Percentiles rank a stretch among this genome's conserved stretches.
phyloP scores from a whole-genome alignment of 192 early-diverging fungal genomes.

The Backusella tuberculispora region DNA sequence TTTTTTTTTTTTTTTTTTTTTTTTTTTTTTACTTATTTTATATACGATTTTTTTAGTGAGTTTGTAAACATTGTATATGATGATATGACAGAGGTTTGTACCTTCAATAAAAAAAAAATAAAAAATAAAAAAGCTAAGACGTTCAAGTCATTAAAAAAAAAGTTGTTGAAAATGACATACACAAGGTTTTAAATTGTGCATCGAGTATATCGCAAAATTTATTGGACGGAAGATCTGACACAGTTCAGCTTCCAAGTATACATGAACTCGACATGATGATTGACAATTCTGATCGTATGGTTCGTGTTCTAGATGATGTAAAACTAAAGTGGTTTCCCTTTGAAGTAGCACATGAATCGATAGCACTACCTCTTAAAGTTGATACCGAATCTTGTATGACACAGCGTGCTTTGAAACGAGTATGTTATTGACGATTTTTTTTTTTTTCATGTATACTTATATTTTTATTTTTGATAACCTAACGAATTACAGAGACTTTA shows the following conservation, averaged over 20 bases:
- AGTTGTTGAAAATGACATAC: neutral
- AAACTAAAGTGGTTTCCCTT: conserved; percentile 1
- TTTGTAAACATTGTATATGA: neutral
- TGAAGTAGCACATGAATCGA: too few species aligned
- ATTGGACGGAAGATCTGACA: conserved; percentile 11
- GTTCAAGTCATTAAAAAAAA: too few species aligned
- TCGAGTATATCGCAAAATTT: neutral
- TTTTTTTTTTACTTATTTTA: too few species aligned
- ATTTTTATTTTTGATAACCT: conserved; percentile 12
- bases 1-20: too few species aligned
- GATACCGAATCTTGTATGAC: neutral
- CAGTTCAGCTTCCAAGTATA: conserved; percentile 17
- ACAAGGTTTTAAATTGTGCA: conserved; percentile 9
- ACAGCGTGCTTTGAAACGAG: conserved; percentile 17
- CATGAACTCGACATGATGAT: conserved; percentile 20
- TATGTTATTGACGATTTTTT: neutral
- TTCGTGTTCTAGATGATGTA: neutral
- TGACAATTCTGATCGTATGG: conserved; percentile 2
- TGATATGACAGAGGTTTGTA: conserved; percentile 3
- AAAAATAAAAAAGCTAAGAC: neutral
- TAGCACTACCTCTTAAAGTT: neutral
- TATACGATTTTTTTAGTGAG: neutral
- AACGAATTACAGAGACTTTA: neutral
- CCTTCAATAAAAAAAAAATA: neutral
- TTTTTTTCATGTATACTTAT: neutral